Percentiles rank a stretch among this genome's conserved stretches.
phyloP scores from a whole-genome alignment of 2,329 filamentous ascomycete species.

The Exophiala bonariae region DNA sequence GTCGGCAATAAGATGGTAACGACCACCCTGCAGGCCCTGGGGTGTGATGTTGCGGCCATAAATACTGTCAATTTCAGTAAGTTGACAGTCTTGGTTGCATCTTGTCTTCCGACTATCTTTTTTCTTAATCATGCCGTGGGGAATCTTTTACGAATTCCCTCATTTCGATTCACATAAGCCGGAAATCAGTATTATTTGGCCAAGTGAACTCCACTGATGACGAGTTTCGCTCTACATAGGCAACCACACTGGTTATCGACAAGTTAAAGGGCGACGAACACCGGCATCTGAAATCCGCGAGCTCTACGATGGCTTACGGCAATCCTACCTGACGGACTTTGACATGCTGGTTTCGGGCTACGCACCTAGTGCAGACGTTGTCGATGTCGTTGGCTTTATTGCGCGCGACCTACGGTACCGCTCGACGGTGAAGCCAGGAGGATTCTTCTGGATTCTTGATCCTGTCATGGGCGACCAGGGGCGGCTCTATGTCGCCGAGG shows the following conservation, averaged over 20 bases:
- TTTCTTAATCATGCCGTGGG: too few relatives aligned
- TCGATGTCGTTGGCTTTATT: conserved; percentile 81
- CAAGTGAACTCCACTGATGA: too few relatives aligned
- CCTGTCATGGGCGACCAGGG: conserved; percentile 99
- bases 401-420: conserved; percentile 71
- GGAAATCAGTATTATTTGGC: neutral
- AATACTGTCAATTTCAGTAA: conserved; percentile 98
- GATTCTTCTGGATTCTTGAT: conserved; percentile 67
- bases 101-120: neutral
- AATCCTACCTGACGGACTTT: conserved; percentile 83
- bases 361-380: conserved; percentile 80
- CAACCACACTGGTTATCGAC: conserved; percentile 91
- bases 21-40: conserved; percentile 88
- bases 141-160: neutral
- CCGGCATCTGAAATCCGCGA: conserved; percentile 80
- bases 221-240: conserved; percentile 51
- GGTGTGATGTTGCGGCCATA: conserved; percentile 88
- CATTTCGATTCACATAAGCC: neutral
- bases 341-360: conserved; percentile 95
- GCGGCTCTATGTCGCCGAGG: conserved; percentile 83
- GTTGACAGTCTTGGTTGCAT: conserved; percentile 33
- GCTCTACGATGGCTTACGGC: conserved; percentile 79
- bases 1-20: conserved; percentile 98
- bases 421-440: conserved; percentile 17
- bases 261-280: conserved; percentile 81